Evolutionary conservation across 2,329 filamentous ascomycete species (phyloP), one percentile per base, ranked within the genome.

Genomic region (Aspergillus aculeatinus): DNA sequence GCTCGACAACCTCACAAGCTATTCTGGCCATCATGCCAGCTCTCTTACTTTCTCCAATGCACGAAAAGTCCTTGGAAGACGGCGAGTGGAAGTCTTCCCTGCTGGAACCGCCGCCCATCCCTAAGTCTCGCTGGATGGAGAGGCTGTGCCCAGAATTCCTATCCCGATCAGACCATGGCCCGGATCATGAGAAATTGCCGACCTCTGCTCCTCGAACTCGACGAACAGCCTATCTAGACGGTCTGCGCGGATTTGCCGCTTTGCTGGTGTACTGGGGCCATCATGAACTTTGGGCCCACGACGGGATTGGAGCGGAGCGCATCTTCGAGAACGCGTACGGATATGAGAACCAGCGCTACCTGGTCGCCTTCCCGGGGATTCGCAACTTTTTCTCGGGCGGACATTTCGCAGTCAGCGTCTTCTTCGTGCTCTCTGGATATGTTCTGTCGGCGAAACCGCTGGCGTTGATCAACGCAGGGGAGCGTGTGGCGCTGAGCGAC

Each of bases 241-340:
- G 87, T 14, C 76, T 90, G 14, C 78, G 88, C 68, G 87, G 88
- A 3, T 88, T 89, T 62, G 87, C 87, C 4, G 86, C 87, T 2
- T 79, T 90, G 31, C 70, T 89, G 29, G 87, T 90, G 14, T 89
- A 89, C 71, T 79, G 82, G 65, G 84, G 87, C 56, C 85, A 88
- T 70, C 81, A 88, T 69, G 74, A 83, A 64, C 71, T 85, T 5
- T 87, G 85, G 85, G 80, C 79, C 49, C 87, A 86, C 71, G 76
- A 70, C 59, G 73, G 70, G 29, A 70, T 62, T 1, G 67, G 68
- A 0, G 73, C 75, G 44, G 76, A 77, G 47, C 54, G 65, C 9
- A 72, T 78, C 1, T 74, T 87, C n/a, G 83, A 87, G 65, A 81
- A 81, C 49, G 79, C 79, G 7, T 89, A 79, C 62, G 80, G 83